Percentiles rank a stretch among this genome's conserved stretches.
These are phyloP conservation scores for Aspergillus saccharolyticus DNA, from an alignment of 495 filamentous ascomycete genomes.

Conservation along the genomic window DNA sequence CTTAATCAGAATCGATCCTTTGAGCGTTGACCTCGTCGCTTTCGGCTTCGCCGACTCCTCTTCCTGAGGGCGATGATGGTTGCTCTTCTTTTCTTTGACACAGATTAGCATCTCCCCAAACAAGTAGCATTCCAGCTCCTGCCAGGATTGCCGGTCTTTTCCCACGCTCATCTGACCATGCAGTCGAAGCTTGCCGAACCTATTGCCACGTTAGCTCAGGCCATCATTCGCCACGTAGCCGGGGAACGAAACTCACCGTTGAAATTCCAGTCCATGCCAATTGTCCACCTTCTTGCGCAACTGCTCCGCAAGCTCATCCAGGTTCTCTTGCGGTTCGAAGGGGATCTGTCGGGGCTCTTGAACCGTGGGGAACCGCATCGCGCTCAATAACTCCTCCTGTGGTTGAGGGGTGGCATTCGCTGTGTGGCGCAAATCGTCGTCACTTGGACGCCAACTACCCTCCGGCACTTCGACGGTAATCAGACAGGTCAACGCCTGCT, in stretches of 20 bases:
- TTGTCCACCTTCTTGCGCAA: conserved; percentile 86
- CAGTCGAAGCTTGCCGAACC: conserved; percentile 89
- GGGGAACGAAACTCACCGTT: conserved; percentile 50
- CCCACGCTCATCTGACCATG: conserved; percentile 91
- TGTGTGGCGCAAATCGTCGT: conserved; percentile 70
- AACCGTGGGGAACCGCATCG: conserved; percentile 28
- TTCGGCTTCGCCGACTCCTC: conserved; percentile 56
- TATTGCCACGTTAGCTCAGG: conserved; percentile 27
- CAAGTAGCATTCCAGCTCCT: conserved; percentile 95
- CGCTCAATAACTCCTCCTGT: conserved; percentile 37
- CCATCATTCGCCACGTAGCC: conserved; percentile 1
- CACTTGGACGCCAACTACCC: conserved; percentile 82
- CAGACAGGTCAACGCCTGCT: conserved; percentile 91
- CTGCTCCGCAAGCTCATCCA: conserved; percentile 84
- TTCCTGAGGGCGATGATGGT: conserved; percentile 49
- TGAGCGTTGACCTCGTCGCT: conserved; percentile 75
- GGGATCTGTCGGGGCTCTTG: conserved; percentile 30
- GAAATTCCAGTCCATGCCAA: conserved; percentile 97
- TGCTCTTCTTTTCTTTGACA: conserved; percentile 88
- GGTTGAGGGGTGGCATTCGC: conserved; percentile 53
- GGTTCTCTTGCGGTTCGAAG: conserved; percentile 54
- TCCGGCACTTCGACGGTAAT: conserved; percentile 93
- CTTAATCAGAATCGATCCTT: conserved; percentile 97
- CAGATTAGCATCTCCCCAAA: conserved; percentile 99
- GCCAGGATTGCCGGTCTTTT: conserved; percentile 96